Evolutionary conservation across 495 filamentous ascomycete species (phyloP).

Genomic region (Penicillium paradoxum): DNA sequence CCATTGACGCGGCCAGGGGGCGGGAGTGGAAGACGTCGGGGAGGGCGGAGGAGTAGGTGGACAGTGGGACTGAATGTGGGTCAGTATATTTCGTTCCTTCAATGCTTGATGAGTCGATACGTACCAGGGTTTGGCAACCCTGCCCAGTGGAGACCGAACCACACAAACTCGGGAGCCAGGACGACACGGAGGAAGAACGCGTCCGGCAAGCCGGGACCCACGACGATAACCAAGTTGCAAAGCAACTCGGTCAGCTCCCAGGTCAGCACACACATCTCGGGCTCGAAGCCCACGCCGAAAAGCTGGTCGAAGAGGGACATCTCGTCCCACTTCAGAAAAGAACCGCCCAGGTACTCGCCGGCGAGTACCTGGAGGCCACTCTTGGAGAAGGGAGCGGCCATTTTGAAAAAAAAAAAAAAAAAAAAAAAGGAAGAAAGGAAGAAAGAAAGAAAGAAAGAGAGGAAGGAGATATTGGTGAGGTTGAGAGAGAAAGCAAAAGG

Average conservation of each 20-base stretch:
- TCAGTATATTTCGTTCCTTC: not conserved
- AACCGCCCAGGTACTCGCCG: not conserved
- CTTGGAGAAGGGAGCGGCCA: not conserved
- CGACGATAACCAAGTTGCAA: slow-evolving; percentile 2
- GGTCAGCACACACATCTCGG: not conserved
- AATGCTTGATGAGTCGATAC: not conserved
- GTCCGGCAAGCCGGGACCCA: not conserved
- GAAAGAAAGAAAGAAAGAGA: not conserved
- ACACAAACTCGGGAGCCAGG: slow-evolving; percentile 2
- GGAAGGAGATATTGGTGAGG: not conserved
- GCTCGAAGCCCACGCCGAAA: not conserved
- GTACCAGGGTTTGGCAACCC: not conserved
- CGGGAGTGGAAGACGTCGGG: not conserved
- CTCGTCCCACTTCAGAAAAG: not conserved
- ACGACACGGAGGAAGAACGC: slow-evolving; percentile 2
- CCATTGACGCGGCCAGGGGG: not conserved
- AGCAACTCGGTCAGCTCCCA: not conserved
- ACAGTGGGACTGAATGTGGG: not conserved
- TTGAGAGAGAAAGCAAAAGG: not conserved
- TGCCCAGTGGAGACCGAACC: slow-evolving; percentile 8
- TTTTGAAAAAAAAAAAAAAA: not conserved
- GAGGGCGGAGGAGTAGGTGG: not conserved
- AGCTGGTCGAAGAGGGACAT: not conserved
- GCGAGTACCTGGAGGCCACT: slow-evolving; percentile 1
- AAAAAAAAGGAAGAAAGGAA: not conserved